Base-by-base conservation (phyloP, 2,329 filamentous ascomycete species). In the Neofusicoccum kwambonambiense region DNA sequence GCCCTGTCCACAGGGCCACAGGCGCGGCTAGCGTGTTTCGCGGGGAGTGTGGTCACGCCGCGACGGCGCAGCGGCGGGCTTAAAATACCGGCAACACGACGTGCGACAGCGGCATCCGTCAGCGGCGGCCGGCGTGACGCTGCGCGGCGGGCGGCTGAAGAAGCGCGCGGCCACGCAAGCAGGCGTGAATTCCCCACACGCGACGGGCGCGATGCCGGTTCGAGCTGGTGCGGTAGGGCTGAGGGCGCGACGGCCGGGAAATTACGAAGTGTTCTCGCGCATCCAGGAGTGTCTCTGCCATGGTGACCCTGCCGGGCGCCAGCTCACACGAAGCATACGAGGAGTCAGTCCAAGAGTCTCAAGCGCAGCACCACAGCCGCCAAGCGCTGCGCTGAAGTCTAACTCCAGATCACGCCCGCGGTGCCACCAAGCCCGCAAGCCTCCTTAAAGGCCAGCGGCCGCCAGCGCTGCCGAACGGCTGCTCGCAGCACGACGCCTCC, bases 241-340 rank as follows among this genome's bases (percentile, higher is more conserved):
- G 52, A 56, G 19, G n/a, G 17, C 42, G n/a, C 42, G 8, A 17
- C 42, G 15, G 27, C 49, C 54, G 31, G 56, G 56, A 60, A 35
- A 60, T 47, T 44, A 12, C 54, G 41, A 35, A 19, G 56, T 41
- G 27, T 60, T 17, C 42, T 12, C 27, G 6, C 39, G 42, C 56
- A n/a, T 19, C 13, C 9, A 31, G 19, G 12, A 45, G 27, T 27
- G 42, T 22, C 39, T 31, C 39, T 17, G 15, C 52, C 15, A 27
- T 35, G 31, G 50, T 19, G 27, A 52, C 31, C 34, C 6, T 37
- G 50, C 9, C 34, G 50, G n/a, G 31, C 27, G 44, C 12, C 17
- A 47, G 44, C 44, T 12, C 52, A 34, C 39, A 57, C 54, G 39
- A 56, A 57, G 39, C 42, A 47, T 60, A 47, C 41, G 56, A 60